Evolutionary conservation across 2,329 filamentous ascomycete genomes (phyloP).

Genomic region (Capronia americana): DNA sequence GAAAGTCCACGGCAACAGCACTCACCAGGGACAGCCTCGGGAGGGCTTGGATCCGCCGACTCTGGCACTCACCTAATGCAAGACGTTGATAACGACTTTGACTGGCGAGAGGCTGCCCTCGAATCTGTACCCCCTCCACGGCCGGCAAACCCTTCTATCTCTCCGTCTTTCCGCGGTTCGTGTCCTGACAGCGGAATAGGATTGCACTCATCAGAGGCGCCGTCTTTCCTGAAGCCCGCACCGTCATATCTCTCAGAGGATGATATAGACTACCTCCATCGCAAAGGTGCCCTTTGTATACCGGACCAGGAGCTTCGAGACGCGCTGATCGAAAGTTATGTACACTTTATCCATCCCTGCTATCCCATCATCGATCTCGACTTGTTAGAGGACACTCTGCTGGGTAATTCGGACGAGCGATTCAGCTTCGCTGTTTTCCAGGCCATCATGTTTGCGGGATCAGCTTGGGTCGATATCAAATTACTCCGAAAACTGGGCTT

Average conservation of each 20-base stretch:
- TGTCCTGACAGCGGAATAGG: background rate
- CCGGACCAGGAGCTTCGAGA: conserved; percentile 74
- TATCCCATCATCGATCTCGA: conserved; percentile 72
- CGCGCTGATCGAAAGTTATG: conserved; percentile 79
- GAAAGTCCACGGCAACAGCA: background rate
- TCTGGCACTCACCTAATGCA: background rate
- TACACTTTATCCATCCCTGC: conserved; percentile 88
- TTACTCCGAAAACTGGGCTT: conserved; percentile 78
- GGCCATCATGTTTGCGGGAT: conserved; percentile 90
- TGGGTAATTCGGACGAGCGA: conserved; percentile 56
- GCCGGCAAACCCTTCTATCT: background rate
- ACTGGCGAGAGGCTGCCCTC: conserved; percentile 7
- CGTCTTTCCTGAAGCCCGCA: conserved; percentile 68
- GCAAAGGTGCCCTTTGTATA: conserved; percentile 82
- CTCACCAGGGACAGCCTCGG: background rate
- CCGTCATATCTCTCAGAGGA: conserved; percentile 77
- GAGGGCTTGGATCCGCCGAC: background rate
- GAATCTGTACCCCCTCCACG: background rate
- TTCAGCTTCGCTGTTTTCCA: conserved; percentile 89
- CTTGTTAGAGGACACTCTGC: conserved; percentile 62
- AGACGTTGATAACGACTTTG: conserved; percentile 2
- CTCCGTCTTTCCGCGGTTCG: background rate
- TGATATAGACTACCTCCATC: conserved; percentile 79
- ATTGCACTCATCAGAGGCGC: conserved; percentile 54
- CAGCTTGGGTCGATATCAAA: conserved; percentile 82